These are phyloP conservation scores for Hypomontagnella monticulosa DNA, from an alignment of 495 filamentous ascomycete genomes.

Conservation along the genomic window DNA sequence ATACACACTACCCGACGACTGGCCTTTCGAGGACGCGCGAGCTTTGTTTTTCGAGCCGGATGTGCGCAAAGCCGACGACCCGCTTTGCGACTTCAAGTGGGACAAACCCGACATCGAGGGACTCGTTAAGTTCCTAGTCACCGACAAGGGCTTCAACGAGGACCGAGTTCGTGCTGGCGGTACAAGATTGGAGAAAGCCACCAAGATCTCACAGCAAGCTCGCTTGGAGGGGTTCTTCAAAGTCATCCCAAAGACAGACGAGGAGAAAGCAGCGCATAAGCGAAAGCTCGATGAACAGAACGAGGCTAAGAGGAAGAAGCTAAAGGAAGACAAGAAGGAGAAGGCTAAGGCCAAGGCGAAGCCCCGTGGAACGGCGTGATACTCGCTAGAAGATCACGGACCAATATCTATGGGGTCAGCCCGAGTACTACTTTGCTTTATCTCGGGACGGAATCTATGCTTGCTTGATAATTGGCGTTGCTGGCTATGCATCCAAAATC, in stretches of 20 bases:
- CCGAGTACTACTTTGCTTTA: neutral
- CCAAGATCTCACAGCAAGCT: conserved; percentile 88
- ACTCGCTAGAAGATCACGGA: neutral
- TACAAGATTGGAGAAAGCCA: conserved; percentile 79
- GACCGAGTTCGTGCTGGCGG: conserved; percentile 86
- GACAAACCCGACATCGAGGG: conserved; percentile 90
- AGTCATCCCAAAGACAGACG: conserved; percentile 84
- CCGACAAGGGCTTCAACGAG: conserved; percentile 96
- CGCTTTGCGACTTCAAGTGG: conserved; percentile 97
- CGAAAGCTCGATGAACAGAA: conserved; percentile 91
- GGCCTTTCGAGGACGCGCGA: conserved; percentile 92
- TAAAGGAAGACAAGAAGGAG: conserved; percentile 93
- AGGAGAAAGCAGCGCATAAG: conserved; percentile 83
- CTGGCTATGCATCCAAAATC: conserved; percentile 24
- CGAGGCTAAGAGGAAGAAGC: conserved; percentile 90
- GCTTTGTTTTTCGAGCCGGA: conserved; percentile 90
- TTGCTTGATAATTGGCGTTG: conserved; percentile 37
- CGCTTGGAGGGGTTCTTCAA: conserved; percentile 99
- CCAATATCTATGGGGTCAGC: neutral
- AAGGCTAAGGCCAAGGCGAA: conserved; percentile 88
- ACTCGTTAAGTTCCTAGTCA: conserved; percentile 85
- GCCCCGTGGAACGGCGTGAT: conserved; percentile 62
- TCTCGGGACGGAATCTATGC: conserved; percentile 2
- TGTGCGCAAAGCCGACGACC: conserved; percentile 83
- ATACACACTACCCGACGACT: conserved; percentile 87